Evolutionary conservation across 345 rosid genomes (phyloP).

Genomic region (Corymbia maculata): DNA sequence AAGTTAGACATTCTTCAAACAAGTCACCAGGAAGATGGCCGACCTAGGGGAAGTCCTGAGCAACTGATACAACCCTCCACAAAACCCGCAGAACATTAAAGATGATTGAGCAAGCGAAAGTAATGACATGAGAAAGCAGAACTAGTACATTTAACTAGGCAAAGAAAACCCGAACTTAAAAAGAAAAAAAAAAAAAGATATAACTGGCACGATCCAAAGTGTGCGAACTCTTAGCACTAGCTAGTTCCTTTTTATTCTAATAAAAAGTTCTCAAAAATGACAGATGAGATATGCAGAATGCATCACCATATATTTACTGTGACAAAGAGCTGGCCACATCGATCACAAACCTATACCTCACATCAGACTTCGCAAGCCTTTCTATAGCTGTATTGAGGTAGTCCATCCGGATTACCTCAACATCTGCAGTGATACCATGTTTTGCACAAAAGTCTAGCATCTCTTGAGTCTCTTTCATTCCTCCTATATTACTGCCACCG

Average conservation of each 20-base stretch:
- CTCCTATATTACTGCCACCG: not conserved
- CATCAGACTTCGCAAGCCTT: constrained; percentile 80
- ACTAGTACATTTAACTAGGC: not conserved
- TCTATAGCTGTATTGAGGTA: constrained; percentile 73
- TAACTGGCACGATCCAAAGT: not conserved
- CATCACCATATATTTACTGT: not conserved
- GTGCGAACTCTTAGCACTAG: not conserved
- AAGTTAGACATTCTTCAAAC: not conserved
- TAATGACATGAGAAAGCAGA: not conserved
- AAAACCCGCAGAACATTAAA: not conserved
- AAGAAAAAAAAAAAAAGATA: too few relatives aligned
- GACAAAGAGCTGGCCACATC: constrained; percentile 64
- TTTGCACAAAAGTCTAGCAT: constrained; percentile 43
- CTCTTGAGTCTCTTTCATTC: not conserved
- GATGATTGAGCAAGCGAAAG: not conserved
- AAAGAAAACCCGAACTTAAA: not conserved
- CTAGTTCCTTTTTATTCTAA: not conserved
- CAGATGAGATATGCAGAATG: not conserved
- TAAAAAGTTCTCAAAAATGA: not conserved
- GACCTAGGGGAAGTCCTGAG: not conserved
- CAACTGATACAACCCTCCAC: not conserved
- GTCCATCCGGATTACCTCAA: constrained; percentile 66
- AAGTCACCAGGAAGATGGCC: not conserved
- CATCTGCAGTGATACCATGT: constrained; percentile 62
- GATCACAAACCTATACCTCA: constrained; percentile 75